phyloP scores from a whole-genome alignment of 768 basidiomycete genomes.

The Tylopilus felleus region DNA sequence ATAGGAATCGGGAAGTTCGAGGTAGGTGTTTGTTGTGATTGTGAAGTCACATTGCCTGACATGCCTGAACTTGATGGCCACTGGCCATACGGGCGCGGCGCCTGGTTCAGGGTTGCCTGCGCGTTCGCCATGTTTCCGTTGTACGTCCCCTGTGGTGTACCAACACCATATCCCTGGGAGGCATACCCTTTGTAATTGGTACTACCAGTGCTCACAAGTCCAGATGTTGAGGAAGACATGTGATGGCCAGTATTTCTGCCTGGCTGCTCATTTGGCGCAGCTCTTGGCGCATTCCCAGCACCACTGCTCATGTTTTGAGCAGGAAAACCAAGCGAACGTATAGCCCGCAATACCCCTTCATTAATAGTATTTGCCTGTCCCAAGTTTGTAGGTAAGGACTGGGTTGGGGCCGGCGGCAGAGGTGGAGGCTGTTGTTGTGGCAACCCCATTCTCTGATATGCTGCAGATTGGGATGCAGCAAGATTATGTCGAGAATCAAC shows the following conservation, averaged over 20 bases:
- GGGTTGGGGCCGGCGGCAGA: neutral
- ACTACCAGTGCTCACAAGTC: neutral
- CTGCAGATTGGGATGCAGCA: neutral
- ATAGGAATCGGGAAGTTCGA: neutral
- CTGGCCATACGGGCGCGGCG: neutral
- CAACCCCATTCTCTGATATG: neutral
- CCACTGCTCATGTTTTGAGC: neutral
- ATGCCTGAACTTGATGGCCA: conserved; percentile 1
- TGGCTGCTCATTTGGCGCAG: neutral
- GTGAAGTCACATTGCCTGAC: conserved; percentile 3
- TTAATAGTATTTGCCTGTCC: conserved; percentile 8
- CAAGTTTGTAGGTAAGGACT: neutral
- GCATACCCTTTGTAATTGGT: neutral
- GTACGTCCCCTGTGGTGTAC: neutral
- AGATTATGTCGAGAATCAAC: conserved; percentile 1
- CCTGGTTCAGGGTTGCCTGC: conserved; percentile 5
- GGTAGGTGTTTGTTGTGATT: conserved; percentile 1
- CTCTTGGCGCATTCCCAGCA: neutral
- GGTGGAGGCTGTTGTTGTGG: neutral
- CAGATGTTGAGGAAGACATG: neutral
- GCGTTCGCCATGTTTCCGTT: neutral
- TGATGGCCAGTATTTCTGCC: neutral
- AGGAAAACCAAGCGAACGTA: conserved; percentile 7
- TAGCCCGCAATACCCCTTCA: conserved; percentile 13
- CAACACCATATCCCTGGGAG: conserved; percentile 9